Conservation (phyloP, 2,329 filamentous ascomycete species). For the Pyrenochaeta sp. region DNA sequence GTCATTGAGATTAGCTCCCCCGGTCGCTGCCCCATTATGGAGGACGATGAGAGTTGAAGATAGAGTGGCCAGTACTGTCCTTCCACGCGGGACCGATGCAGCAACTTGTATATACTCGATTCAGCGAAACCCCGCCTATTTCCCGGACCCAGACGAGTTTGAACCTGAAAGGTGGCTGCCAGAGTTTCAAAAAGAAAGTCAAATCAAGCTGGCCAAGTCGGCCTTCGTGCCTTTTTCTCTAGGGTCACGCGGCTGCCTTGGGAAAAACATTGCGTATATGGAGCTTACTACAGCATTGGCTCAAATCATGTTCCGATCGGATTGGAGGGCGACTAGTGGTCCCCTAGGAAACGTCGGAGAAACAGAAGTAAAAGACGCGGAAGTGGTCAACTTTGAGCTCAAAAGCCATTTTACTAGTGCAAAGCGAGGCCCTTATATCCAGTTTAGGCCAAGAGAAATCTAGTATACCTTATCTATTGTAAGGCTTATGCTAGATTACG, state of each 20-base stretch:
- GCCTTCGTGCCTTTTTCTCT: constrained; percentile 10
- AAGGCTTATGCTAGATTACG: too few relatives aligned
- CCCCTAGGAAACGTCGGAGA: constrained; percentile 1
- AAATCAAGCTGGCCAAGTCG: not conserved
- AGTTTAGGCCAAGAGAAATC: too few relatives aligned
- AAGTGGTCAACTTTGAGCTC: constrained; percentile 1
- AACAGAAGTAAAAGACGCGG: not conserved
- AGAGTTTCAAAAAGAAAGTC: not conserved
- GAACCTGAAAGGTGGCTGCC: constrained; percentile 8
- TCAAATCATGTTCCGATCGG: constrained; percentile 4
- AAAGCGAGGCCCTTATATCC: constrained; percentile 4
- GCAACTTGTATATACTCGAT: too few relatives aligned
- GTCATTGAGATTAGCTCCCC: constrained; percentile 28
- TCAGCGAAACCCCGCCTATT: too few relatives aligned
- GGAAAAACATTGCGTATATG: constrained; percentile 10
- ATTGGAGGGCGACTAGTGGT: constrained; percentile 4
- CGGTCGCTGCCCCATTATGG: constrained; percentile 22
- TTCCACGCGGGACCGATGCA: constrained; percentile 1
- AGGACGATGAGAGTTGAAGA: constrained; percentile 9
- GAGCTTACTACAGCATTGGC: constrained; percentile 4
- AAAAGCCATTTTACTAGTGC: constrained; percentile 4
- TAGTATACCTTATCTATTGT: too few relatives aligned
- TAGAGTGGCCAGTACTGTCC: not conserved
- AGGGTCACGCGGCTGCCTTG: constrained; percentile 5
- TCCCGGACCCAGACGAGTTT: constrained; percentile 5